These are phyloP conservation scores for Wickerhamiella sorbophila DNA, from an alignment of 805 yeast species.

Conservation along the genomic window DNA sequence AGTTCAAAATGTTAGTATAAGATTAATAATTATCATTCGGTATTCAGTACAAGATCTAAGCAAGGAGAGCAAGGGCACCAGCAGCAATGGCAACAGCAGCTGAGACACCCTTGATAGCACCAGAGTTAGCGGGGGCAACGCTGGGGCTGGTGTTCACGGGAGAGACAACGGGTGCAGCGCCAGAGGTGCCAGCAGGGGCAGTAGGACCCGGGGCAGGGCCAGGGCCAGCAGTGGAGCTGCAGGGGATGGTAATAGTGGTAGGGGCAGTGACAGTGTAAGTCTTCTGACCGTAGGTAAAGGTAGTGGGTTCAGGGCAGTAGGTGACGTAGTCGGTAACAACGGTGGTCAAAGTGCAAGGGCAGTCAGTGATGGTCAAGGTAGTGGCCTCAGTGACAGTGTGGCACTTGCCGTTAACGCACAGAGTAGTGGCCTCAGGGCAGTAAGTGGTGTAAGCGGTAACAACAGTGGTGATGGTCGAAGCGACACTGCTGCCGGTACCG, in stretches of 20 bases:
- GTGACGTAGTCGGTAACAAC: constrained; percentile 6
- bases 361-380: constrained; percentile 42
- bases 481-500: background rate
- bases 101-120: constrained; percentile 10
- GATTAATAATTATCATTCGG: no score
- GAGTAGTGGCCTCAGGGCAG: constrained; percentile 19
- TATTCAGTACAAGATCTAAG: constrained; percentile 13
- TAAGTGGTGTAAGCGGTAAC: constrained; percentile 18
- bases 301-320: constrained; percentile 11
- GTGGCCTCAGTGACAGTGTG: constrained; percentile 34
- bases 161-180: constrained; percentile 12
- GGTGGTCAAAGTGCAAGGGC: constrained; percentile 52
- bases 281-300: constrained; percentile 6
- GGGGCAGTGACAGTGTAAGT: constrained; percentile 11
- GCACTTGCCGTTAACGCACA: constrained; percentile 28
- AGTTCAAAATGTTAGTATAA: no score
- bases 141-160: background rate
- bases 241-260: background rate
- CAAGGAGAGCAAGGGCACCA: constrained; percentile 13
- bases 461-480: constrained; percentile 11
- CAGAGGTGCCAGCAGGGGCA: constrained; percentile 1
- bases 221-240: background rate
- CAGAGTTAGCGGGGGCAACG: constrained; percentile 22
- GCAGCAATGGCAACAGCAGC: constrained; percentile 8
- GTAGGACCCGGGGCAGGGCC: constrained; percentile 4